phyloP scores from a whole-genome alignment of 2,329 filamentous ascomycete genomes.

The Aspergillus proliferans region DNA sequence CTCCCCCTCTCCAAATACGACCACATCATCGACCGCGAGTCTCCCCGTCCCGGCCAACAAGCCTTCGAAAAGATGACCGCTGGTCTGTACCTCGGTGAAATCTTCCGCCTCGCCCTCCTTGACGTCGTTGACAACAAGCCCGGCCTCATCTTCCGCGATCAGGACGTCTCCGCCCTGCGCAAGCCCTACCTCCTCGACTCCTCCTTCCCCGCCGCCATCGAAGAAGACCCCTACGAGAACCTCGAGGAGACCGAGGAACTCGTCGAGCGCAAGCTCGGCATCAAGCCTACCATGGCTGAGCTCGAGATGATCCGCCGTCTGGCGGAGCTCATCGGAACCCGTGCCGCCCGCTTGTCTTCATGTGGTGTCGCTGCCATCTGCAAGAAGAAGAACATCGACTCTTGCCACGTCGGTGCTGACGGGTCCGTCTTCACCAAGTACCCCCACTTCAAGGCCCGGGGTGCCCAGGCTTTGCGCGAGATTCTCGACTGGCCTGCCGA shows the following conservation, averaged over 20 bases:
- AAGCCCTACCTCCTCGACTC: conserved; percentile 87
- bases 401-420: conserved; percentile 91
- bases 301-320: conserved; percentile 83
- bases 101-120: conserved; percentile 81
- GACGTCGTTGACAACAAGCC: conserved; percentile 76
- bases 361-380: conserved; percentile 95
- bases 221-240: conserved; percentile 96
- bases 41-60: conserved; percentile 87
- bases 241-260: conserved; percentile 80
- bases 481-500: conserved; percentile 90
- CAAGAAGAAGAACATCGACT: conserved; percentile 86
- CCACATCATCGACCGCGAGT: conserved; percentile 79
- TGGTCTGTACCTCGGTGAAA: conserved; percentile 86
- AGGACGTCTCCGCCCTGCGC: conserved; percentile 72
- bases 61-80: conserved; percentile 98
- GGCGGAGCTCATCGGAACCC: conserved; percentile 89
- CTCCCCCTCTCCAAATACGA: conserved; percentile 83
- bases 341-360: conserved; percentile 83
- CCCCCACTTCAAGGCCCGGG: conserved; percentile 91
- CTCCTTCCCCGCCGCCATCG: conserved; percentile 86
- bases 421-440: conserved; percentile 99
- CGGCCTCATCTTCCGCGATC: conserved; percentile 70
- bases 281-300: conserved; percentile 67
- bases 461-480: conserved; percentile 82
- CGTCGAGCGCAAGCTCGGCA: conserved; percentile 68